phyloP scores from a whole-genome alignment of 164 flowering plant genomes.

The Taxillus chinensis region DNA sequence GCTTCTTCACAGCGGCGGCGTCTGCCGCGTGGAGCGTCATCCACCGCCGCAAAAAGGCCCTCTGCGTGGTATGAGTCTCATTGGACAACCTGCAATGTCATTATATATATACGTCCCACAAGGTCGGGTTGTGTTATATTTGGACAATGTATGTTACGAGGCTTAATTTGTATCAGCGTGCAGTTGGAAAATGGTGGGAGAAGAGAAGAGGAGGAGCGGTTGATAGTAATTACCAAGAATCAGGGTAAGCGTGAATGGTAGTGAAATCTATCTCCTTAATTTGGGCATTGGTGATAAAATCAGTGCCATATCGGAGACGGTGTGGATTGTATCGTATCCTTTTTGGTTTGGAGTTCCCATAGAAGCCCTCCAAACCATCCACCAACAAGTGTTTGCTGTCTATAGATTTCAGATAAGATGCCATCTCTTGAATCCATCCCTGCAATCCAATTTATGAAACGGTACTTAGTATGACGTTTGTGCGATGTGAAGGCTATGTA shows the following conservation, averaged over 20 bases:
- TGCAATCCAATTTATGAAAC: background rate
- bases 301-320: constrained; percentile 33
- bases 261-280: constrained; percentile 33
- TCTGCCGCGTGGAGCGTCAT: constrained; percentile 7
- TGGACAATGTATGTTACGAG: too few species aligned
- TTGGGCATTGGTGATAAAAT: constrained; percentile 31
- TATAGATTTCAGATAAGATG: constrained; percentile 29
- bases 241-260: constrained; percentile 35
- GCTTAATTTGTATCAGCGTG: too few species aligned
- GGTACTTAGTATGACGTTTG: too few species aligned
- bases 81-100: constrained; percentile 19
- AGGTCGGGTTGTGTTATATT: too few species aligned
- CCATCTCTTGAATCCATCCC: constrained; percentile 51
- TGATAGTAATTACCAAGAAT: constrained; percentile 21
- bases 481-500: too few species aligned
- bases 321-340: constrained; percentile 29
- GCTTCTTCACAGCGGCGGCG: constrained; percentile 10
- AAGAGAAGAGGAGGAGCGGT: too few species aligned
- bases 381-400: constrained; percentile 32
- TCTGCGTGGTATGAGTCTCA: constrained; percentile 10
- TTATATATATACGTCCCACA: too few species aligned
- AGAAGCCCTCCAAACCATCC: constrained; percentile 45
- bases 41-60: constrained; percentile 12
- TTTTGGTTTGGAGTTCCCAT: constrained; percentile 31
- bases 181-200: background rate